A percentile compares a stretch with the other conserved stretches of the same genome.
Evolutionary conservation across 805 yeast genomes (phyloP).

Genomic region (Myxozyma sirexii): DNA sequence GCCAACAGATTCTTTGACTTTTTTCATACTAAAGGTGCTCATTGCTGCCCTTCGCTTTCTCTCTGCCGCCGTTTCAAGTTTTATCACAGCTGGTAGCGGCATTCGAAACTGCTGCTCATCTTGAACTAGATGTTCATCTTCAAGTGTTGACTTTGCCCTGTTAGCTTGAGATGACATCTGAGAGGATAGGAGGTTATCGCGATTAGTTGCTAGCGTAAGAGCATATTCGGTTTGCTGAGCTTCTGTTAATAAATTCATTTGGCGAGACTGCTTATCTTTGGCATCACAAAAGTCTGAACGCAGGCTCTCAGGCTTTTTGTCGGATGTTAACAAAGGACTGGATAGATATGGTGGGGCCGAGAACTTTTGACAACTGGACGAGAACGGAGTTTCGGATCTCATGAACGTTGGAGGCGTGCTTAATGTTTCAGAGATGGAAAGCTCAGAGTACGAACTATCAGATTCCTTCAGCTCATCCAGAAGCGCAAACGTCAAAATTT

Average conservation of each 20-base stretch:
- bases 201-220: not conserved
- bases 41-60: not conserved
- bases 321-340: conserved; percentile 9
- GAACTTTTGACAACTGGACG: not conserved
- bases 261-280: not conserved
- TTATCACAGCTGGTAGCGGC: conserved; percentile 1
- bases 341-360: conserved; percentile 8
- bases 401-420: conserved; percentile 1
- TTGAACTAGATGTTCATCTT: conserved; percentile 7
- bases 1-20: not conserved
- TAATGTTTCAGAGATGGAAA: not conserved
- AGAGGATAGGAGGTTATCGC: not conserved
- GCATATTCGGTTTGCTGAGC: conserved; percentile 10
- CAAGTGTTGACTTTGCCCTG: not conserved
- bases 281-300: not conserved
- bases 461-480: not conserved
- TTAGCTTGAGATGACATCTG: conserved; percentile 1
- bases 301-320: not conserved
- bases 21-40: not conserved
- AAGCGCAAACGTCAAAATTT: not conserved
- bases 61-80: not conserved
- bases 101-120: conserved; percentile 7
- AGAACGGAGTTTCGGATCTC: not conserved
- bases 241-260: not conserved
- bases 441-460: not conserved